Conservation (phyloP, 805 yeast genomes). For the Candida caryicola region DNA sequence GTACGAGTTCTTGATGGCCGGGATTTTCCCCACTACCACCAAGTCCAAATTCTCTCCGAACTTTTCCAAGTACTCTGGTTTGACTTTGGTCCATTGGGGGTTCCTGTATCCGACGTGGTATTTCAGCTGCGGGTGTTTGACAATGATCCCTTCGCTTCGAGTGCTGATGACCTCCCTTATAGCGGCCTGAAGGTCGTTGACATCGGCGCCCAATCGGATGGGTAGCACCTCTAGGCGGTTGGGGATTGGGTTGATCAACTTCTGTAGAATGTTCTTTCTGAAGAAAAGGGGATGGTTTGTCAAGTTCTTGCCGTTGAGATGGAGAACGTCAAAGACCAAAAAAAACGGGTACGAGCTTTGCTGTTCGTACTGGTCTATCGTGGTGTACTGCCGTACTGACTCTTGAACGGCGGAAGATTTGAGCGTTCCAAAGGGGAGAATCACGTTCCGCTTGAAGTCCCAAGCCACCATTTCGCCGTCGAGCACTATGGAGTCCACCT, state of each 20-base stretch:
- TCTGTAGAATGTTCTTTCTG: slow-evolving; percentile 52
- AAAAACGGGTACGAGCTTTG: slow-evolving; percentile 49
- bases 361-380: slow-evolving; percentile 32
- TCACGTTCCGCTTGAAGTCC: slow-evolving; percentile 54
- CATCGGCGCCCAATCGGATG: slow-evolving; percentile 37
- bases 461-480: slow-evolving; percentile 96
- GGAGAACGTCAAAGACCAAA: slow-evolving; percentile 71
- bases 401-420: slow-evolving; percentile 65
- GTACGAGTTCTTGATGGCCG: slow-evolving; percentile 67
- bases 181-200: slow-evolving; percentile 53
- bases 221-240: slow-evolving; percentile 50
- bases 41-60: slow-evolving; percentile 86
- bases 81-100: slow-evolving; percentile 80
- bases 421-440: slow-evolving; percentile 79
- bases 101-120: slow-evolving; percentile 63
- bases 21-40: slow-evolving; percentile 72
- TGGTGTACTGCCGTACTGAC: slow-evolving; percentile 38
- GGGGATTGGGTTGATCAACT: slow-evolving; percentile 45
- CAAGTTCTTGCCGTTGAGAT: slow-evolving; percentile 63
- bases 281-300: slow-evolving; percentile 51
- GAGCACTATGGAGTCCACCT: slow-evolving; percentile 44
- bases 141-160: slow-evolving; percentile 78
- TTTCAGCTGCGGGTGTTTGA: slow-evolving; percentile 58
- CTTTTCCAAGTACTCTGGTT: slow-evolving; percentile 85
- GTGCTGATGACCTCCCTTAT: slow-evolving; percentile 56